phyloP scores from a whole-genome alignment of 139 green algal genomes.

The Picocystis salinarum region DNA sequence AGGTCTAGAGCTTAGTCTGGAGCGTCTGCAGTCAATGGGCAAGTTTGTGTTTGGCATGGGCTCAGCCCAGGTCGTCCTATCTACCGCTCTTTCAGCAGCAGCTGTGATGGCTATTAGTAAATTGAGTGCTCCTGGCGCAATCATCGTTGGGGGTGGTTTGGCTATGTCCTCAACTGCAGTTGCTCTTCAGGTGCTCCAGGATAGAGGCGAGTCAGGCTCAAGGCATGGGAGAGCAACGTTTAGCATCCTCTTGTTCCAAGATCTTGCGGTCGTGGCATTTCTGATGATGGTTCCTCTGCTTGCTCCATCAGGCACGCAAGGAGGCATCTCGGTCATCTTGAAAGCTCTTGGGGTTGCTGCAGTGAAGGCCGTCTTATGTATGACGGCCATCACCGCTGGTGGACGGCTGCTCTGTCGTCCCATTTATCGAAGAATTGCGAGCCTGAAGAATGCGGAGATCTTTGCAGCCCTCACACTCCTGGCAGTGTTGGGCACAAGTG shows the following conservation, averaged over 20 bases:
- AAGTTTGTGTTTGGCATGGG: constrained; percentile 99
- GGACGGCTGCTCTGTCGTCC: constrained; percentile 37
- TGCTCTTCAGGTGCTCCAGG: constrained; percentile 82
- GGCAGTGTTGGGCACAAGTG: constrained; percentile 49
- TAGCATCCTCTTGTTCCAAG: constrained; percentile 86
- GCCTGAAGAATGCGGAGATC: constrained; percentile 63
- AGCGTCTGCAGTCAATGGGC: constrained; percentile 81
- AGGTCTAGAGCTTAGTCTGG: constrained; percentile 81
- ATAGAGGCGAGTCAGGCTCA: constrained; percentile 73
- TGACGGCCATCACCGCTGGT: constrained; percentile 47
- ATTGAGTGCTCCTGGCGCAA: constrained; percentile 37
- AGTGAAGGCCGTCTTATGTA: constrained; percentile 77
- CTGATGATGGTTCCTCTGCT: constrained; percentile 98
- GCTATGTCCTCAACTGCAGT: constrained; percentile 93
- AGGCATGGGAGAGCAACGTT: constrained; percentile 88
- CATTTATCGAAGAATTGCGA: constrained; percentile 32
- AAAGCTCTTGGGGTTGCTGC: constrained; percentile 68
- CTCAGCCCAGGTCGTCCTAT: constrained; percentile 42
- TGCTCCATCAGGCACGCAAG: constrained; percentile 29
- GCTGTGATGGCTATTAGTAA: constrained; percentile 11
- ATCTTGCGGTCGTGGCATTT: constrained; percentile 95
- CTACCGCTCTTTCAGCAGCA: constrained; percentile 8
- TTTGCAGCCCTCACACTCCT: constrained; percentile 75
- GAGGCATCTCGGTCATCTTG: constrained; percentile 33
- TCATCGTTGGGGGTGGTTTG: constrained; percentile 82